phyloP scores from a whole-genome alignment of 495 filamentous ascomycete genomes.

The Penicillium odoratum region DNA sequence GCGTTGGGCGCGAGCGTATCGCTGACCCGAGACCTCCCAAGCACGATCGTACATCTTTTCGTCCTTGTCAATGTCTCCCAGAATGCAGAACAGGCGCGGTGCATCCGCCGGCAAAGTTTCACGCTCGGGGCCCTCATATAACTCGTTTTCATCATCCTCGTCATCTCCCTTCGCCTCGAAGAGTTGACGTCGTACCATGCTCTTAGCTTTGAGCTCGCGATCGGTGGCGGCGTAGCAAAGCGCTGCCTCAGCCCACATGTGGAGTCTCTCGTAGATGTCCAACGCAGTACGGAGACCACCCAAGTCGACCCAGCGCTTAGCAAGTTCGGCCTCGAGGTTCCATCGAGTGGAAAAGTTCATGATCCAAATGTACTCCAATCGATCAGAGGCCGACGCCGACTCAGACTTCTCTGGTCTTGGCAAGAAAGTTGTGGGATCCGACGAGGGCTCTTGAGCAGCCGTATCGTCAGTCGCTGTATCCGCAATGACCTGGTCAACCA shows the following conservation, averaged over 20 bases:
- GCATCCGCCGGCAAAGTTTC: slow-evolving; percentile 76
- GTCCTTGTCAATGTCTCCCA: slow-evolving; percentile 84
- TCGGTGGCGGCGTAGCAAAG: slow-evolving; percentile 83
- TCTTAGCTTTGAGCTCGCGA: slow-evolving; percentile 77
- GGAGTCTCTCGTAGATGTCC: slow-evolving; percentile 92
- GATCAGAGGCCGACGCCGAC: slow-evolving; percentile 71
- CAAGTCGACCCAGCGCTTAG: slow-evolving; percentile 82
- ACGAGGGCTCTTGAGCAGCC: slow-evolving; percentile 29
- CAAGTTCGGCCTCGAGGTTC: slow-evolving; percentile 92
- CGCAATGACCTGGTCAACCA: slow-evolving; percentile 93
- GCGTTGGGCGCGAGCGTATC: slow-evolving; percentile 85
- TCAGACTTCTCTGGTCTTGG: slow-evolving; percentile 74
- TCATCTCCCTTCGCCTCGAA: slow-evolving; percentile 58
- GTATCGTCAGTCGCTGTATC: slow-evolving; percentile 63
- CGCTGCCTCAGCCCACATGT: slow-evolving; percentile 94
- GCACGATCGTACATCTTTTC: slow-evolving; percentile 75
- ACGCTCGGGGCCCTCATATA: slow-evolving; percentile 59
- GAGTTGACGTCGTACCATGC: slow-evolving; percentile 72
- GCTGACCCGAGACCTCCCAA: slow-evolving; percentile 78
- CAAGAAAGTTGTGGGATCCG: slow-evolving; percentile 70
- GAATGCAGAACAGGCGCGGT: slow-evolving; percentile 86
- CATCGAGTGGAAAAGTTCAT: slow-evolving; percentile 83
- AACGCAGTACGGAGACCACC: slow-evolving; percentile 87
- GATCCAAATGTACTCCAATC: slow-evolving; percentile 79
- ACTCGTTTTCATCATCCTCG: slow-evolving; percentile 55